Base-by-base conservation (phyloP, 495 filamentous ascomycete species). In the Podospora pseudoanserina region DNA sequence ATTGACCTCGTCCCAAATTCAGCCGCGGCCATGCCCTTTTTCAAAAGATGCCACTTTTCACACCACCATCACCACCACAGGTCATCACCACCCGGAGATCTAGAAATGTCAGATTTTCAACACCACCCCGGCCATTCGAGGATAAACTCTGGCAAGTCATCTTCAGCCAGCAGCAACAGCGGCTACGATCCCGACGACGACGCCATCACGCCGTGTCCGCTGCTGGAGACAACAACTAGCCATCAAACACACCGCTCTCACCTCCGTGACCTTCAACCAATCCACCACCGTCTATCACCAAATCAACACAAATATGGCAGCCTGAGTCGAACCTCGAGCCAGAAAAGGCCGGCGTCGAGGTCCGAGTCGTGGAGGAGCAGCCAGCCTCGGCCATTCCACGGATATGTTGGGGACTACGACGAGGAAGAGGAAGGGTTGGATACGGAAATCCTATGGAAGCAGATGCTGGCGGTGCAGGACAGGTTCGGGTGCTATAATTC, bases 401-500 rank as follows among this genome's bases (percentile, higher is more conserved):
- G 16, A 27, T 39, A 39, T 3, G 9, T 28, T 3, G 60, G 60
- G 3, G 18, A 5, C 56, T 56, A 34, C 13, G 16, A 7, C 18
- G 39, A 49, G 6, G 54, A 69, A 16, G 23, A 44, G 3, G 53
- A 28, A 20, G 65, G 74, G 13, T 68, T 77, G 27, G 78, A 80
- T 66, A 73, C 77, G 26, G 74, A 74, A 60, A 74, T 73, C 30
- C 73, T 83, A 20, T 83, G 81, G 81, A 70, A 73, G 60, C 78
- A 80, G 28, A 83, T 83, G 81, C 73, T 83, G 26, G 76, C 75
- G 16, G 76, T 83, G 13, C 81, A 83, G 69, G 68, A 69, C 53
- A 76, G 68, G 23, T 82, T 79, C 34, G 78, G 80, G 9, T 82
- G 80, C 69, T 83, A 83, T 66, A 81, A 80, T 56, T 82, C 79